phyloP scores from a whole-genome alignment of 768 basidiomycete genomes.

The Hygrophoropsis aurantiaca region DNA sequence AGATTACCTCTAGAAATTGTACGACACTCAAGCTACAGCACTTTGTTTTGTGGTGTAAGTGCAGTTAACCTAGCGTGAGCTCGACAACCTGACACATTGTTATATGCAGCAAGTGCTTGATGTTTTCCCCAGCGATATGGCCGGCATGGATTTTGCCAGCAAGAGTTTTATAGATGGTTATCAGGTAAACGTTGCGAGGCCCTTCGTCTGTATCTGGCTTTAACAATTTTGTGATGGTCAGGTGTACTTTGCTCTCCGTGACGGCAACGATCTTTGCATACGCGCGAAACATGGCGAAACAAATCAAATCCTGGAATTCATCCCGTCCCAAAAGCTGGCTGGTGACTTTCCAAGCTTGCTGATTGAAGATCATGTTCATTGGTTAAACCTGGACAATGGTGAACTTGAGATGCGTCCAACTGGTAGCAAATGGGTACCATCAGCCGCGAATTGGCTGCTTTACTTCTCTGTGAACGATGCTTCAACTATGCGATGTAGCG shows the following conservation, averaged over 20 bases:
- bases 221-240: too few relatives aligned
- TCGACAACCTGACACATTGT: too few relatives aligned
- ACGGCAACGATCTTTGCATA: constrained; percentile 25
- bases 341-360: constrained; percentile 18
- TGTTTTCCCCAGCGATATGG: constrained; percentile 21
- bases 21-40: constrained; percentile 16
- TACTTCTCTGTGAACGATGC: not conserved
- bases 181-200: constrained; percentile 16
- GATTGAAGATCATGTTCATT: constrained; percentile 18
- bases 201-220: too few relatives aligned
- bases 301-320: constrained; percentile 10
- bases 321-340: constrained; percentile 12
- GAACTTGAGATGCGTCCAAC: constrained; percentile 19
- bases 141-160: constrained; percentile 26
- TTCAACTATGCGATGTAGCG: not conserved
- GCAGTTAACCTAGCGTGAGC: too few relatives aligned
- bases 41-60: constrained; percentile 21
- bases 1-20: constrained; percentile 19
- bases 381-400: constrained; percentile 14
- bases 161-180: constrained; percentile 13
- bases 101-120: constrained; percentile 22
- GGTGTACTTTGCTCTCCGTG: constrained; percentile 10
- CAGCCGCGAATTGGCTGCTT: constrained; percentile 16
- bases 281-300: constrained; percentile 14
- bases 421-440: constrained; percentile 12